Percentiles rank a stretch among this genome's conserved stretches.
Evolutionary conservation across 768 basidiomycete species (phyloP).

Genomic region (Auriscalpium vulgare): DNA sequence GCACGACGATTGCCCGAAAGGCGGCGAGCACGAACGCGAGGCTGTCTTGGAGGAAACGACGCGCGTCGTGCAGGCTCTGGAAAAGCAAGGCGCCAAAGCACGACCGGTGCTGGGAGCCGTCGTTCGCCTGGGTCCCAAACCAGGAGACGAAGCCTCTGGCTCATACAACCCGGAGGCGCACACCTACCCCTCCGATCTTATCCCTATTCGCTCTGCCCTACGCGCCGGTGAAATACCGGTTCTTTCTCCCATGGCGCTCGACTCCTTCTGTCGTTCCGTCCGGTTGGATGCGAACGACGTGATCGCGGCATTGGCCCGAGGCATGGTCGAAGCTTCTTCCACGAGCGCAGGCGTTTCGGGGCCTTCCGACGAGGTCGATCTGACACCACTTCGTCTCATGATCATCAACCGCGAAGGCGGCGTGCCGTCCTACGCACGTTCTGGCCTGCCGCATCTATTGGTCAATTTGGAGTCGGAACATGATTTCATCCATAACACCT

Average conservation of each 20-base stretch:
- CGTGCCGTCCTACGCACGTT: slow-evolving; percentile 93
- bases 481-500: slow-evolving; percentile 78
- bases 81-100: slow-evolving; percentile 77
- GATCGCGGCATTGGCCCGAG: slow-evolving; percentile 76
- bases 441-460: slow-evolving; percentile 89
- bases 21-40: slow-evolving; percentile 62
- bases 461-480: slow-evolving; percentile 90
- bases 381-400: slow-evolving; percentile 93
- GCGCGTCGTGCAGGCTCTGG: slow-evolving; percentile 75
- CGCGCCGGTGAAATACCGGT: slow-evolving; percentile 95
- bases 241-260: slow-evolving; percentile 85
- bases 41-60: slow-evolving; percentile 73
- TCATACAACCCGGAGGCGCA: slow-evolving; percentile 61
- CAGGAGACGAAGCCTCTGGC: slow-evolving; percentile 33
- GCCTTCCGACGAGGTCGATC: slow-evolving; percentile 52
- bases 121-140: slow-evolving; percentile 76
- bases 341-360: slow-evolving; percentile 30
- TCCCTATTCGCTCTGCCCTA: slow-evolving; percentile 81
- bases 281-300: slow-evolving; percentile 85
- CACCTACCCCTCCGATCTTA: slow-evolving; percentile 70
- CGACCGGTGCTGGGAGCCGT: slow-evolving; percentile 85
- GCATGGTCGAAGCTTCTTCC: slow-evolving; percentile 60
- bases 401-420: slow-evolving; percentile 96
- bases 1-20: slow-evolving; percentile 64
- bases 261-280: slow-evolving; percentile 81